Evolutionary conservation across 2,329 filamentous ascomycete species (phyloP).

Genomic region (Tolypocladium tropicale): DNA sequence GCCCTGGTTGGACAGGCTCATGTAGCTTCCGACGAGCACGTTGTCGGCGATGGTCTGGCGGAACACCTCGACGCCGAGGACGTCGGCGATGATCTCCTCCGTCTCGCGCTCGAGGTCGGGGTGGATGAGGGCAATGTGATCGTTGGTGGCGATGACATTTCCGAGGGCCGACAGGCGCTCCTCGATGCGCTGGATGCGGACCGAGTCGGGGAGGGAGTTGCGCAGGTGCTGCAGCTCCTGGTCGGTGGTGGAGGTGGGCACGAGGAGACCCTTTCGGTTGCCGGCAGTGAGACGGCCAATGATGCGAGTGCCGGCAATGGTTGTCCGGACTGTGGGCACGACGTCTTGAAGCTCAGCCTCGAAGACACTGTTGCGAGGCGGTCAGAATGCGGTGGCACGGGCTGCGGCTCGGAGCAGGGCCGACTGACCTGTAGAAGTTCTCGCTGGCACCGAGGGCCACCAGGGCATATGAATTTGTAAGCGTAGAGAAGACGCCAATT

Average conservation of each 20-base stretch:
- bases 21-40: constrained; percentile 92
- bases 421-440: constrained; percentile 85
- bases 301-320: constrained; percentile 92
- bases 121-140: constrained; percentile 93
- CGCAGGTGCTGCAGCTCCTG: constrained; percentile 96
- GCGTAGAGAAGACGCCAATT: constrained; percentile 90
- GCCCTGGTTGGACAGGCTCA: constrained; percentile 91
- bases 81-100: constrained; percentile 96
- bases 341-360: constrained; percentile 96
- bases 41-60: constrained; percentile 95
- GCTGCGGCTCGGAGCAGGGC: not conserved
- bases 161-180: constrained; percentile 91
- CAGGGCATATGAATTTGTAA: constrained; percentile 95
- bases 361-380: constrained; percentile 58
- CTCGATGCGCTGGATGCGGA: constrained; percentile 96
- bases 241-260: constrained; percentile 92
- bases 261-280: constrained; percentile 93
- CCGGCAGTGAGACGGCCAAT: constrained; percentile 91
- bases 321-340: constrained; percentile 92
- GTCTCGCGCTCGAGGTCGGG: constrained; percentile 96
- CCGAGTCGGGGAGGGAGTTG: constrained; percentile 82
- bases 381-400: not conserved
- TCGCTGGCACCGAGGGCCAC: constrained; percentile 91
- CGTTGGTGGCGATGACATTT: constrained; percentile 94
- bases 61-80: constrained; percentile 81